These are phyloP conservation scores for Ogataea trehalophila DNA, from an alignment of 805 yeast genomes.

Conservation along the genomic window DNA sequence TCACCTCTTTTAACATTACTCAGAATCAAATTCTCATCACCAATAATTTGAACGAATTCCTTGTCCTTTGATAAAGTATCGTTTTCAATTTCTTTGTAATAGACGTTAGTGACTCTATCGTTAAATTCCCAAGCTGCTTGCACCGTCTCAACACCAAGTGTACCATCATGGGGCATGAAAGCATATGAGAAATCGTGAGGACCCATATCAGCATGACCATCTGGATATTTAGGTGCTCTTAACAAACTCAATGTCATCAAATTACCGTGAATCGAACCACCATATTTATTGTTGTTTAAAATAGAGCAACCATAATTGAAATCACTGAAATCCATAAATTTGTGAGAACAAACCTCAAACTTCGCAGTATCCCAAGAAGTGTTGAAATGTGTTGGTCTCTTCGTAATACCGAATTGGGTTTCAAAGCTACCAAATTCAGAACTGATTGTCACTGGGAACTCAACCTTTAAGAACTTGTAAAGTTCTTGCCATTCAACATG, in stretches of 20 bases:
- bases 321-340: conserved; percentile 89
- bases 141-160: conserved; percentile 59
- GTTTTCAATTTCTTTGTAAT: conserved; percentile 3
- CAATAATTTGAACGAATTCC: conserved; percentile 30
- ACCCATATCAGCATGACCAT: conserved; percentile 93
- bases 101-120: conserved; percentile 34
- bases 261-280: conserved; percentile 92
- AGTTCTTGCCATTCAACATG: conserved; percentile 83
- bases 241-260: conserved; percentile 78
- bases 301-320: conserved; percentile 81
- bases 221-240: conserved; percentile 93
- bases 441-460: conserved; percentile 83
- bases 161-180: conserved; percentile 74
- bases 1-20: conserved; percentile 85
- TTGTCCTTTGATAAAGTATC: not conserved
- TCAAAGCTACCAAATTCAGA: conserved; percentile 81
- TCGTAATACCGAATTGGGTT: conserved; percentile 89
- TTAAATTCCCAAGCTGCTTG: conserved; percentile 78
- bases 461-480: conserved; percentile 86
- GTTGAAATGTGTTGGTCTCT: conserved; percentile 90
- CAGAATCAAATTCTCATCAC: conserved; percentile 58
- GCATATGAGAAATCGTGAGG: conserved; percentile 78
- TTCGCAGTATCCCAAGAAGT: conserved; percentile 96
- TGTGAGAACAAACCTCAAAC: conserved; percentile 93
- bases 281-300: conserved; percentile 82